These are phyloP conservation scores for Talaromyces proteolyticus DNA, from an alignment of 495 filamentous ascomycete species.

Conservation along the genomic window DNA sequence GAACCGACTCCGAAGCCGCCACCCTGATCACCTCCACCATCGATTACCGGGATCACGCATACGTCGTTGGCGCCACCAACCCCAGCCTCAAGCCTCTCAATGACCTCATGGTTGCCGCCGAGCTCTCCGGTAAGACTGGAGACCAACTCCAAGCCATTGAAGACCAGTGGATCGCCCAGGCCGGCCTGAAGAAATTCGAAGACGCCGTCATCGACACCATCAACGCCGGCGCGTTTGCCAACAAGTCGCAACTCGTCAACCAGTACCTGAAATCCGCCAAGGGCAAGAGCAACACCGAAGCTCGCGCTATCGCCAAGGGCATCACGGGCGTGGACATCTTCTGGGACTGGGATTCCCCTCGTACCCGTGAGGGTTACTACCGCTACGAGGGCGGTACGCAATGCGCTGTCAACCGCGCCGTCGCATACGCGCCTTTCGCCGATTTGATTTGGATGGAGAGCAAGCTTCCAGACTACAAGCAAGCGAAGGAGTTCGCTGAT, in stretches of 20 bases:
- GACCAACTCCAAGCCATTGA: constrained; percentile 85
- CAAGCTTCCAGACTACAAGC: constrained; percentile 86
- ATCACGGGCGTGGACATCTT: constrained; percentile 76
- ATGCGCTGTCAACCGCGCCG: constrained; percentile 84
- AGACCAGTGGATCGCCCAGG: constrained; percentile 76
- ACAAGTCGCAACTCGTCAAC: constrained; percentile 61
- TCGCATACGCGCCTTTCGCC: constrained; percentile 89
- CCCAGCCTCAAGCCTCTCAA: constrained; percentile 74
- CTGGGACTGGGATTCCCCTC: constrained; percentile 90
- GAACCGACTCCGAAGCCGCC: constrained; percentile 95
- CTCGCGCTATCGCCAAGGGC: constrained; percentile 74
- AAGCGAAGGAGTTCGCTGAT: constrained; percentile 90
- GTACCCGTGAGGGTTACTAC: constrained; percentile 94
- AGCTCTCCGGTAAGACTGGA: constrained; percentile 75
- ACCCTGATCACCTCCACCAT: constrained; percentile 97
- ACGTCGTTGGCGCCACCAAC: constrained; percentile 89
- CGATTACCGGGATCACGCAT: constrained; percentile 87
- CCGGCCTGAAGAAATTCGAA: constrained; percentile 85
- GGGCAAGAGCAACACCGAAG: constrained; percentile 83
- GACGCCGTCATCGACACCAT: constrained; percentile 84
- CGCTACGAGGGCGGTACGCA: constrained; percentile 85
- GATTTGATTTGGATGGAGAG: constrained; percentile 99
- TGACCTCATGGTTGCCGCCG: constrained; percentile 86
- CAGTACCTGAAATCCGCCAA: constrained; percentile 61
- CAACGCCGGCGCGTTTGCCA: constrained; percentile 52